These are phyloP conservation scores for Globisporangium orthogonon DNA, from an alignment of 352 stramenopile species.

Conservation along the genomic window DNA sequence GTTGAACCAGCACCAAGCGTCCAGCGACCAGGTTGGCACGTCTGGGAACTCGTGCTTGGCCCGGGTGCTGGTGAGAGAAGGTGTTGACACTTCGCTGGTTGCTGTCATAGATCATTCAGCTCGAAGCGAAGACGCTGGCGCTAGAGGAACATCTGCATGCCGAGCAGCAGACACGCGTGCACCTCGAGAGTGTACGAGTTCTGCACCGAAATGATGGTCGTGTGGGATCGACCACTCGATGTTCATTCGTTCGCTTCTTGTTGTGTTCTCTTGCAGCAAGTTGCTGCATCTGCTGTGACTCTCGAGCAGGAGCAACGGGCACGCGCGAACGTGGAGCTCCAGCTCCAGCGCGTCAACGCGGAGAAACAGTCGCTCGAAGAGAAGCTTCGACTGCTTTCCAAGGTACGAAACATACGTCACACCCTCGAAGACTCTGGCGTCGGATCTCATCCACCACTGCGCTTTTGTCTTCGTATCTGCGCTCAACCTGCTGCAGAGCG, in stretches of 20 bases:
- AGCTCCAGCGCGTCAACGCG: conserved; percentile 8
- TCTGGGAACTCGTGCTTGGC: too few relatives aligned
- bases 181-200: conserved; percentile 4
- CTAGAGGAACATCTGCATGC: conserved; percentile 8
- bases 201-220: not conserved
- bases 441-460: too few relatives aligned
- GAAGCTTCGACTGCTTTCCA: conserved; percentile 24
- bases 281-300: not conserved
- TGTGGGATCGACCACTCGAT: not conserved
- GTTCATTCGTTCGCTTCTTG: not conserved
- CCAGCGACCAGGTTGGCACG: conserved; percentile 7
- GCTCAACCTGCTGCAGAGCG: conserved; percentile 16
- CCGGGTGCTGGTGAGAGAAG: not conserved
- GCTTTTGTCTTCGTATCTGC: not conserved
- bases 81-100: not conserved
- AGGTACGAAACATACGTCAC: conserved; percentile 15
- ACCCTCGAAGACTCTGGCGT: too few relatives aligned
- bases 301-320: conserved; percentile 12
- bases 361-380: conserved; percentile 47
- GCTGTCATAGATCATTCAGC: conserved; percentile 8
- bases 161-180: conserved; percentile 4
- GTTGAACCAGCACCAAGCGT: conserved; percentile 20
- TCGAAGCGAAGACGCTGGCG: conserved; percentile 16
- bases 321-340: conserved; percentile 13
- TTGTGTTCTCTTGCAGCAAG: not conserved